These are phyloP conservation scores for Claviceps fusiformis DNA, from an alignment of 2,329 filamentous ascomycete genomes.

Conservation along the genomic window DNA sequence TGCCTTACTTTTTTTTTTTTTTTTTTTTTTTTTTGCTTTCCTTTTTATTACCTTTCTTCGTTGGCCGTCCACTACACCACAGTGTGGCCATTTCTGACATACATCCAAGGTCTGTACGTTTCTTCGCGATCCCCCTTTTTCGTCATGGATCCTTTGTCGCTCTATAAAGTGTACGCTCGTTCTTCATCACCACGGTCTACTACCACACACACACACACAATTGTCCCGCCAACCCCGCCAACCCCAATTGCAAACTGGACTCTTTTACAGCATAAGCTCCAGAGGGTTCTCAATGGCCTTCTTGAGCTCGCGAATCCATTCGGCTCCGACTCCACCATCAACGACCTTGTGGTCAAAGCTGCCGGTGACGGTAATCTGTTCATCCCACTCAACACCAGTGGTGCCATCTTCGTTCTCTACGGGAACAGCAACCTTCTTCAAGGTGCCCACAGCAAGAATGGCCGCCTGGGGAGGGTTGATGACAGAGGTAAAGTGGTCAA, in stretches of 20 bases:
- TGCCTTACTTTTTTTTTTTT: background rate
- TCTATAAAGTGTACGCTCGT: constrained; percentile 10
- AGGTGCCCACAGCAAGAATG: constrained; percentile 89
- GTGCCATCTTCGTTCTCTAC: constrained; percentile 74
- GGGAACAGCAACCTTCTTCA: constrained; percentile 86
- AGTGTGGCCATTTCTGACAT: background rate
- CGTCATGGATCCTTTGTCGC: constrained; percentile 3
- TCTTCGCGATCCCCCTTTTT: constrained; percentile 2
- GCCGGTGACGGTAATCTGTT: constrained; percentile 87
- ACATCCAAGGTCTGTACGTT: background rate
- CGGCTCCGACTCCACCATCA: constrained; percentile 87
- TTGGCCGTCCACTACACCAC: background rate
- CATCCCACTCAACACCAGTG: constrained; percentile 71
- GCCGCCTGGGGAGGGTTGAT: constrained; percentile 97
- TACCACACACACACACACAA: background rate
- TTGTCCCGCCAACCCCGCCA: background rate
- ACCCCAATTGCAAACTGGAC: background rate
- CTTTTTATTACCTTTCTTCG: background rate
- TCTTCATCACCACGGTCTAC: constrained; percentile 1
- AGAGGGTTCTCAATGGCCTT: constrained; percentile 95
- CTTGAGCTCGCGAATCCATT: constrained; percentile 96
- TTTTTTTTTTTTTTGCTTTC: background rate
- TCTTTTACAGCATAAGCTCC: constrained; percentile 69
- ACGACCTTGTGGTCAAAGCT: constrained; percentile 99
- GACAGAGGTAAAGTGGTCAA: constrained; percentile 94